Base-by-base conservation (phyloP, 163 green algal genomes). In the Trebouxia gelatinosa region DNA sequence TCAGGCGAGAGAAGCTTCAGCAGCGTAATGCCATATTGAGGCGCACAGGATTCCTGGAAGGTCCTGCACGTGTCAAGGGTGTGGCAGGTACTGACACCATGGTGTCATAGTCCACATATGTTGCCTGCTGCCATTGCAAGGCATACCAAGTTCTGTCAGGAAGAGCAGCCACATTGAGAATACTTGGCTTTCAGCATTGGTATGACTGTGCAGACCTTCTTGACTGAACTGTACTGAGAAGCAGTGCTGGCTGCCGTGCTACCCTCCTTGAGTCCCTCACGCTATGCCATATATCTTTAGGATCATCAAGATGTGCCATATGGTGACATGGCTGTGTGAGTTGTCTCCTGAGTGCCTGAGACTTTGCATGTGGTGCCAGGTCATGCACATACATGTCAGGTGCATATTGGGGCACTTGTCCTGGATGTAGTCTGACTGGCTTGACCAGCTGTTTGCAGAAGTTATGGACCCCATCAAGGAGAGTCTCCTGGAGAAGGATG, bases 31-130 rank as follows among this genome's bases (percentile, higher is more conserved):
- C 77, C 54, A 82, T 85, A 54, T 65, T 85, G 71, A 77, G 77
- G 11, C 66, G 65, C 72, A 85, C 81, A n/a, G 81, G 81, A 11
- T 85, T 85, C 65, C 51, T 85, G n/a, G 81, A 85, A 43, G 48
- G 61, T 19, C 19, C 34, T 31, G 32, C 67, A 28, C 21, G 50
- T 48, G 50, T 78, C 19, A 70, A 54, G 19, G 71, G 51, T 35
- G 43, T 76, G 6, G 40, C 40, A 43, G 68, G 68, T 76, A 61
- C 6, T 35, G 2, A n/a, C n/a, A n/a, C n/a, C n/a, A n/a, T n/a
- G n/a, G n/a, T n/a, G n/a, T n/a, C n/a, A n/a, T n/a, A n/a, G n/a
- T n/a, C n/a, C n/a, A n/a, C n/a, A n/a, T n/a, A n/a, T n/a, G n/a
- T n/a, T n/a, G n/a, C n/a, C n/a, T n/a, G n/a, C n/a, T n/a, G n/a